A percentile compares a stretch with the other conserved stretches of the same genome.
Evolutionary conservation across 352 stramenopile species (phyloP).

Genomic region (Globisporangium parvum): DNA sequence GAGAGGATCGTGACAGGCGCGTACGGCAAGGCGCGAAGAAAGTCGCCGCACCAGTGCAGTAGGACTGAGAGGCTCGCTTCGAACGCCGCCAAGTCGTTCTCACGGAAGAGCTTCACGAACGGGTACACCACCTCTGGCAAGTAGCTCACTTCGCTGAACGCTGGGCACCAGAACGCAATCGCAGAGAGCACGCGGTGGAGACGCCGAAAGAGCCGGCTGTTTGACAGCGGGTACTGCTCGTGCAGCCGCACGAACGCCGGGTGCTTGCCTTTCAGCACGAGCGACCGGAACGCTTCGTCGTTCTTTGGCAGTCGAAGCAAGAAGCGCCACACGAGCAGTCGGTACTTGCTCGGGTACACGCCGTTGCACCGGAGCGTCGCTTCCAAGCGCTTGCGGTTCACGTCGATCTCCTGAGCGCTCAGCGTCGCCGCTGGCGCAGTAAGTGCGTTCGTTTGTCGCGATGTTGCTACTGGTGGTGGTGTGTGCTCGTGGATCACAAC

Average conservation of each 20-base stretch:
- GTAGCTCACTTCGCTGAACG: conserved; percentile 83
- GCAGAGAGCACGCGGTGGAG: conserved; percentile 78
- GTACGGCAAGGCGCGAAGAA: conserved; percentile 80
- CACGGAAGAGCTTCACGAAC: conserved; percentile 82
- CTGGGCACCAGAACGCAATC: conserved; percentile 88
- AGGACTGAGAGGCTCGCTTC: conserved; percentile 83
- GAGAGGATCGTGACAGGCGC: conserved; percentile 67
- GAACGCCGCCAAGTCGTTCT: conserved; percentile 88
- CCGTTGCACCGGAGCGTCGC: conserved; percentile 64
- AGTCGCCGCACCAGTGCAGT: conserved; percentile 81
- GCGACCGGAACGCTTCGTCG: conserved; percentile 60
- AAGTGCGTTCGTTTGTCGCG: conserved; percentile 4
- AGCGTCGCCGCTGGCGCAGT: conserved; percentile 1
- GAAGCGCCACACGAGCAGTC: conserved; percentile 80
- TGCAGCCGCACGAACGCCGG: conserved; percentile 58
- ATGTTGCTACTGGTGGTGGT: background rate
- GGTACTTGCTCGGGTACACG: conserved; percentile 77
- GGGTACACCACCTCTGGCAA: conserved; percentile 83
- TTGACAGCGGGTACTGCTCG: conserved; percentile 76
- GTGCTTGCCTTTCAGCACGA: conserved; percentile 76
- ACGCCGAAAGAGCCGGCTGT: conserved; percentile 64
- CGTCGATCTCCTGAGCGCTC: conserved; percentile 30
- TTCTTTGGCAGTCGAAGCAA: conserved; percentile 83
- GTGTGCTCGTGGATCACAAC: background rate
- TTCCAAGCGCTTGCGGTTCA: conserved; percentile 61